Conservation (phyloP, 2,329 filamentous ascomycete species). For the Aspergillus awamori region DNA sequence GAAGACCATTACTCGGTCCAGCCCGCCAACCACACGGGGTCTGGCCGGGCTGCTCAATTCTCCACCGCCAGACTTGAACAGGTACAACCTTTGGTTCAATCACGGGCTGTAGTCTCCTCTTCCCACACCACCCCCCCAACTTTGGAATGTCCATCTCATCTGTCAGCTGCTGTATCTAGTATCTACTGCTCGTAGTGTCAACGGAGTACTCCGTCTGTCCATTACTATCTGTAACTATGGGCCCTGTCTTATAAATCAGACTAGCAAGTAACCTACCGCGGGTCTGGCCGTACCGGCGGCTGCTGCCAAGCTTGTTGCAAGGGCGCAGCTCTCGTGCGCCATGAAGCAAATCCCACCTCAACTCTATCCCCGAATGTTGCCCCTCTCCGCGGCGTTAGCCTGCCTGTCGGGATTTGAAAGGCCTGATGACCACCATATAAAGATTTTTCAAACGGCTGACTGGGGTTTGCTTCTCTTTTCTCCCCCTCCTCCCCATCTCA, state of each 20-base stretch:
- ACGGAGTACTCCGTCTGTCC: too few species aligned
- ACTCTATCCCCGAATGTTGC: too few species aligned
- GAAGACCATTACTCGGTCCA: too few species aligned
- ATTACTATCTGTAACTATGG: too few species aligned
- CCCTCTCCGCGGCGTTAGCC: background rate
- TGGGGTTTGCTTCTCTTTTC: too few species aligned
- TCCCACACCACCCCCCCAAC: background rate
- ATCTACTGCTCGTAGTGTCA: background rate
- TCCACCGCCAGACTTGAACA: background rate
- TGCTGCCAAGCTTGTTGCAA: too few species aligned
- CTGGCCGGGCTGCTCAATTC: background rate
- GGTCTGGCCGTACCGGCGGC: too few species aligned
- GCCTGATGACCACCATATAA: background rate
- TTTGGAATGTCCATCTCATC: background rate
- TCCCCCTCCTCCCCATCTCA: too few species aligned
- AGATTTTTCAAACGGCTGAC: background rate
- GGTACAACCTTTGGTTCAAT: background rate
- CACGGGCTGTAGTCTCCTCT: background rate
- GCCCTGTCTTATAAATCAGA: too few species aligned
- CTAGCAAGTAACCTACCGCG: too few species aligned
- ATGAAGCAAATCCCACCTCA: too few species aligned
- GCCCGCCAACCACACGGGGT: background rate
- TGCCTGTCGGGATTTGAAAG: background rate
- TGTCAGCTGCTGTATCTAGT: background rate
- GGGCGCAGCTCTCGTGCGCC: too few species aligned